phyloP scores from a whole-genome alignment of 164 flowering plant genomes.

The Stephania cephalantha region DNA sequence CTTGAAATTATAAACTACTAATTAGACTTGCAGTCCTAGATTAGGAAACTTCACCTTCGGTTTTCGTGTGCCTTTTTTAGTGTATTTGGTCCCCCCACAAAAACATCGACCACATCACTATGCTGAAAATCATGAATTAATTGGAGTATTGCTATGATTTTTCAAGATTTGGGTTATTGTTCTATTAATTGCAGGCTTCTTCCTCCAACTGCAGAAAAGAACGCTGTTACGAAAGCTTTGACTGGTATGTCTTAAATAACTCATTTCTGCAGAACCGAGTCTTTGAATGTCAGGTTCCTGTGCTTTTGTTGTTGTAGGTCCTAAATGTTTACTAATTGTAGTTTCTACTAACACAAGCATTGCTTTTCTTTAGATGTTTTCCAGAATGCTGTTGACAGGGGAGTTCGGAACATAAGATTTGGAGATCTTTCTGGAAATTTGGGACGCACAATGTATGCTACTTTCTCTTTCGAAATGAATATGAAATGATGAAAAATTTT shows the following conservation, averaged over 20 bases:
- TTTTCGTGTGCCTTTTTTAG: too few relatives aligned
- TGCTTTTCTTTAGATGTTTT: constrained; percentile 59
- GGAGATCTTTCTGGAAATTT: constrained; percentile 89
- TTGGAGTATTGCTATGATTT: constrained; percentile 2
- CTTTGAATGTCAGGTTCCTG: constrained; percentile 4
- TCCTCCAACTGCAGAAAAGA: constrained; percentile 85
- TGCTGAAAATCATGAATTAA: constrained; percentile 7
- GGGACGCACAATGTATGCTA: constrained; percentile 83
- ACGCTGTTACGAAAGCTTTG: constrained; percentile 78
- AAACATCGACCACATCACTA: too few relatives aligned
- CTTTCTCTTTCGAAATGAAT: constrained; percentile 13
- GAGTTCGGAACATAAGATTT: constrained; percentile 83
- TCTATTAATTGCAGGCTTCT: constrained; percentile 53
- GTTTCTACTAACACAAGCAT: constrained; percentile 4
- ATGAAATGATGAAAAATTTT: not conserved
- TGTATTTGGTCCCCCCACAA: too few relatives aligned
- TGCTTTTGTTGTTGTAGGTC: not conserved
- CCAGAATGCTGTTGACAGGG: constrained; percentile 73
- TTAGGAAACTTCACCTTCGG: too few relatives aligned
- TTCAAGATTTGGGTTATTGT: constrained; percentile 2
- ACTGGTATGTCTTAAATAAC: constrained; percentile 48
- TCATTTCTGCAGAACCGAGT: not conserved
- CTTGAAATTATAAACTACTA: too few relatives aligned
- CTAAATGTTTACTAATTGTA: not conserved
- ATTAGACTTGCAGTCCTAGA: too few relatives aligned